Evolutionary conservation across 1,139 yeast species (phyloP), one percentile per base, ranked within the genome.

Genomic region (Suhomyces panamericanus): DNA sequence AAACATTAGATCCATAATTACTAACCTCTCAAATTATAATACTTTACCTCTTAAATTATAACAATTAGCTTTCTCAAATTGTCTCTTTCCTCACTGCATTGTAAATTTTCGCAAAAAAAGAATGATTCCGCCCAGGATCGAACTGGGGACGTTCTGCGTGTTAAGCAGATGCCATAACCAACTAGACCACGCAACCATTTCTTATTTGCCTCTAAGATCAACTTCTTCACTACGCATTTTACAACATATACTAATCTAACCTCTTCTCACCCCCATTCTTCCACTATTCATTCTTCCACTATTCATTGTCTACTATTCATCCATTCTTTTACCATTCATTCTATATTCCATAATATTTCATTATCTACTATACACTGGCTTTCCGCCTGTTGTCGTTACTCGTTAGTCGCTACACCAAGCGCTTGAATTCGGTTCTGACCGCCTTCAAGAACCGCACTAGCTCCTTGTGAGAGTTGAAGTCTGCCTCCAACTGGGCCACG

Each of bases 111-210:
- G 17, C 17, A 15, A 27, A 35, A 36, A 36, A 36, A 52, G 53
- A 63, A 61, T 88, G 96, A 87, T 86, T 87, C 81, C 86, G 89
- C 96, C 96, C 96, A 88, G 96, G 96, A 87, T 89, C 96, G 96
- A 89, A 89, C 96, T 87, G 96, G 96, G 96, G 96, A 89, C 96
- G 91, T 87, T 86, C 91, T 86, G 96, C 96, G 96, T 88, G 96
- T 88, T 87, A 88, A 87, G 96, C 96, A 87, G 91, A 87, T 88
- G 48, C 48, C 48, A 45, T 45, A 45, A 45, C 48, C 48, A 41
- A 45, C 48, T 45, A 45, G 48, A 45, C 48, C 48, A 45, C 48
- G 38, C 41, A 45, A 45, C 48, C 48, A 39, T 32, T 45, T 41
- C 29, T 30, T 44, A 35, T 20, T 20, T 5, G 2, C 9, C 9